Evolutionary conservation across 805 yeast species (phyloP).

Genomic region (Candida nemodendra): DNA sequence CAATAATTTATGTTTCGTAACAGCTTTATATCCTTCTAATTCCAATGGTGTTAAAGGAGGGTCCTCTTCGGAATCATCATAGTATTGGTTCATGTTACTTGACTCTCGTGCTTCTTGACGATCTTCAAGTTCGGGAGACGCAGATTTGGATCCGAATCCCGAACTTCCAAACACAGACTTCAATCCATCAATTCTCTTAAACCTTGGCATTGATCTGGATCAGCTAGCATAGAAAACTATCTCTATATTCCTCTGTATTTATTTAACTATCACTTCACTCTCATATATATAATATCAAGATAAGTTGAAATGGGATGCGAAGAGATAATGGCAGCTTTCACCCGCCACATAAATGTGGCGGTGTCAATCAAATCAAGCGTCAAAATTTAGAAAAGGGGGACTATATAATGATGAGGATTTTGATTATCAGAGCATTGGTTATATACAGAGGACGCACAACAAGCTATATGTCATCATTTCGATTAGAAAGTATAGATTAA

Average conservation of each 20-base stretch:
- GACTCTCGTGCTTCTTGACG: neutral
- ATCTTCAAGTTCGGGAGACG: slow-evolving; percentile 10
- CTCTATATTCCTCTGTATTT: neutral
- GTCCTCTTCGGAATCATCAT: slow-evolving; percentile 20
- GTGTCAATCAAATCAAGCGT: too few species aligned
- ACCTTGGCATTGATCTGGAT: slow-evolving; percentile 12
- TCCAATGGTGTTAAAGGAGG: slow-evolving; percentile 55
- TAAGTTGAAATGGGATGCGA: too few species aligned
- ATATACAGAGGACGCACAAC: too few species aligned
- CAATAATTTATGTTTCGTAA: slow-evolving; percentile 60
- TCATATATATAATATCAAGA: neutral
- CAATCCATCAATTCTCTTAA: slow-evolving; percentile 11
- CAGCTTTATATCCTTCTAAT: slow-evolving; percentile 57
- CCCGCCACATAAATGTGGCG: too few species aligned
- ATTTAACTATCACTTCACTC: neutral
- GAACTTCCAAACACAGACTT: slow-evolving; percentile 18
- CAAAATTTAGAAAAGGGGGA: too few species aligned
- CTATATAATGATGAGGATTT: too few species aligned
- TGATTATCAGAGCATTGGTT: too few species aligned
- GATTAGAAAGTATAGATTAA: too few species aligned
- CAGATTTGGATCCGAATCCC: slow-evolving; percentile 13
- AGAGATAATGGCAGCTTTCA: too few species aligned
- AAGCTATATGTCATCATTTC: too few species aligned
- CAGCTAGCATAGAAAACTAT: neutral
- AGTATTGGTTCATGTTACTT: slow-evolving; percentile 1